Evolutionary conservation across 768 basidiomycete species (phyloP).

Genomic region (Tricholoma matsutake): DNA sequence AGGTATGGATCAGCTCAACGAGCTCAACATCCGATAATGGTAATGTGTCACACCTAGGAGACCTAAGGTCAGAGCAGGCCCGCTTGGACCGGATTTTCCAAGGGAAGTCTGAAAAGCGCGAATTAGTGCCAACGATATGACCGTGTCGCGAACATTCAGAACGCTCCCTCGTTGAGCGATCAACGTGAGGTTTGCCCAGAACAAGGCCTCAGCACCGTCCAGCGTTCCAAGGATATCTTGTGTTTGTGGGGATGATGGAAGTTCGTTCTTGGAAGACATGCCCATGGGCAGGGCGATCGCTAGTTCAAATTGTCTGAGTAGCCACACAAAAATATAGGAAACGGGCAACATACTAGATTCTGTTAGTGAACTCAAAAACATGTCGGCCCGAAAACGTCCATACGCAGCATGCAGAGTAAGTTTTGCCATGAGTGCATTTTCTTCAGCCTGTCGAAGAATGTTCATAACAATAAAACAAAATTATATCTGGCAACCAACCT

Average conservation of each 20-base stretch:
- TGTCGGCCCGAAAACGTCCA: conserved; percentile 75
- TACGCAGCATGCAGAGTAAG: conserved; percentile 79
- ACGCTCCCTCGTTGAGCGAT: conserved; percentile 60
- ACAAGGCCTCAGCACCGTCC: conserved; percentile 64
- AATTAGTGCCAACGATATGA: conserved; percentile 67
- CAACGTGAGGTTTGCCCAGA: conserved; percentile 60
- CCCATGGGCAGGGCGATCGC: conserved; percentile 85
- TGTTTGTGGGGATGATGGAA: conserved; percentile 40
- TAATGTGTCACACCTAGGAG: conserved; percentile 56
- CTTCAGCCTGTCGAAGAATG: conserved; percentile 54
- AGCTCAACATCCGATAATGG: neutral
- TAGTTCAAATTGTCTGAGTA: conserved; percentile 26
- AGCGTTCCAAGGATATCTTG: conserved; percentile 61
- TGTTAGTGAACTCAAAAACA: conserved; percentile 84
- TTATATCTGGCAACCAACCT: conserved; percentile 38
- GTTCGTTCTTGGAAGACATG: conserved; percentile 46
- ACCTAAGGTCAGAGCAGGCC: conserved; percentile 54
- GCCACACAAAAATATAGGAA: neutral
- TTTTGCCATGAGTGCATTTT: conserved; percentile 70
- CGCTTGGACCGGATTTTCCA: conserved; percentile 51
- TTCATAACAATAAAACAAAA: neutral
- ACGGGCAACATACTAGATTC: conserved; percentile 72
- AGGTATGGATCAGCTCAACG: neutral
- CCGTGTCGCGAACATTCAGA: conserved; percentile 69
- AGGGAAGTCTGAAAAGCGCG: conserved; percentile 78